Base-by-base conservation (phyloP, 1,284 basidiomycete genomes). In the Cryptococcus sp. region DNA sequence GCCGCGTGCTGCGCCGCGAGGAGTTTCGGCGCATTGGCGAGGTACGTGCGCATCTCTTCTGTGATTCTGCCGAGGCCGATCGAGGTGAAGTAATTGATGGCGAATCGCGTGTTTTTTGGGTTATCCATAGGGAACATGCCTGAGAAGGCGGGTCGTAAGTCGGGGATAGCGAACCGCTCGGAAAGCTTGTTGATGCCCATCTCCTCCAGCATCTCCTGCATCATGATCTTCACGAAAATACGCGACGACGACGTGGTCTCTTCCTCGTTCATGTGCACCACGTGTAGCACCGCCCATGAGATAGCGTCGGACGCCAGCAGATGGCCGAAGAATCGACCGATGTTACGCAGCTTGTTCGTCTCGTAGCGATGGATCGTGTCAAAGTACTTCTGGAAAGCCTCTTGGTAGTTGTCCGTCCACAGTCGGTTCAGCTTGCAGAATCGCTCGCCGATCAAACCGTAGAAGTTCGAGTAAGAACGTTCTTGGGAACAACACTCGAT, bases 401-500 rank as follows among this genome's bases (percentile, higher is more conserved):
- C 80, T 73, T 98, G 92, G 75, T 92, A 91, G 63, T 83, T 85
- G 48, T 93, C 91, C 46, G 88, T 90, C 94, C 95, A 99, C 11
- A 91, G 84, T 27, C 92, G 88, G 77, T 96, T 93, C 66, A 99
- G 83, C 80, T 96, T 96, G 82, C 90, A 90, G 81, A 99, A 93
- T 13, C 95, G 88, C 79, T 99, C 95, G 54, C 93, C 93, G 68
- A 97, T 86, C 39, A 97, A 86, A 20, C 95, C 95, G 74, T 95
- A 99, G 82, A 97, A 99, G 43, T 86, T 91, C 11, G 90, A 90
- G 78, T 97, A 99, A 0, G 95, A 94, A 5, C 95, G 89, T 77
- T 99, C 95, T 82, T 99, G 95, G 3, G 95, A 99, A 76, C 95
- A 99, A 88, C 95, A 99, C 74, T 99, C 95, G 78, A 99, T 89